phyloP scores from a whole-genome alignment of 2,329 filamentous ascomycete species.

The Thielaviopsis ethacetica region DNA sequence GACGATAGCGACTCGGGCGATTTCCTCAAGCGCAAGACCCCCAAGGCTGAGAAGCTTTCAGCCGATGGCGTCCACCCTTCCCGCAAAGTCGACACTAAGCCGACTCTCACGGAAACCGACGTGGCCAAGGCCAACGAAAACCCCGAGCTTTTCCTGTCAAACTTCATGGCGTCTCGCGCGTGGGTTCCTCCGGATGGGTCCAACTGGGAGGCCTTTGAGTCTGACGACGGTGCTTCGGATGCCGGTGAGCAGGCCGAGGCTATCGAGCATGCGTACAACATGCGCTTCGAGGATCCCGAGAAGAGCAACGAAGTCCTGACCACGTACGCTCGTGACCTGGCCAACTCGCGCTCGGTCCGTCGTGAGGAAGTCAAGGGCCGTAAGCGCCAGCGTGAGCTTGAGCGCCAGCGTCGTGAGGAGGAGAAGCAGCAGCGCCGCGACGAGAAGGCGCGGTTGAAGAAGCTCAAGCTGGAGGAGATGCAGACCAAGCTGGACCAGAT shows the following conservation, averaged over 20 bases:
- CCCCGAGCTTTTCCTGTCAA: slow-evolving; percentile 83
- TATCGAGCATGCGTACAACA: slow-evolving; percentile 86
- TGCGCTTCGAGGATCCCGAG: slow-evolving; percentile 84
- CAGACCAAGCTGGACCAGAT: slow-evolving; percentile 77
- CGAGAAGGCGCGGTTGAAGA: slow-evolving; percentile 69
- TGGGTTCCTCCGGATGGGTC: slow-evolving; percentile 59
- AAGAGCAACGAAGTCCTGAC: slow-evolving; percentile 77
- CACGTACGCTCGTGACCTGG: slow-evolving; percentile 77
- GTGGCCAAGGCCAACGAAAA: slow-evolving; percentile 68
- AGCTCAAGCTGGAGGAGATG: slow-evolving; percentile 80
- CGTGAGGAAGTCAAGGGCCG: slow-evolving; percentile 65
- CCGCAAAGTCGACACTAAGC: slow-evolving; percentile 27
- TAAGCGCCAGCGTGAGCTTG: slow-evolving; percentile 62
- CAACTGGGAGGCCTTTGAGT: slow-evolving; percentile 71
- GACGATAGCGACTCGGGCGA: slow-evolving; percentile 24
- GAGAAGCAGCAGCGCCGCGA: slow-evolving; percentile 61
- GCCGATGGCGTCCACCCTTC: slow-evolving; percentile 37
- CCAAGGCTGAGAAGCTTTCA: slow-evolving; percentile 6
- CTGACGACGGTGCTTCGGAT: slow-evolving; percentile 75
- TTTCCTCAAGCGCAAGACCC: slow-evolving; percentile 14
- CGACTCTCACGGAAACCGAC: slow-evolving; percentile 41
- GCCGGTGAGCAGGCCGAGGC: slow-evolving; percentile 60
- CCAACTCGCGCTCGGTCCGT: slow-evolving; percentile 67
- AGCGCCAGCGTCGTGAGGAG: slow-evolving; percentile 60
- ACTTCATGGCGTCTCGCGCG: slow-evolving; percentile 82